These are phyloP conservation scores for Leishmania braziliensis DNA, from an alignment of 208 protist genomes.

Conservation along the genomic window DNA sequence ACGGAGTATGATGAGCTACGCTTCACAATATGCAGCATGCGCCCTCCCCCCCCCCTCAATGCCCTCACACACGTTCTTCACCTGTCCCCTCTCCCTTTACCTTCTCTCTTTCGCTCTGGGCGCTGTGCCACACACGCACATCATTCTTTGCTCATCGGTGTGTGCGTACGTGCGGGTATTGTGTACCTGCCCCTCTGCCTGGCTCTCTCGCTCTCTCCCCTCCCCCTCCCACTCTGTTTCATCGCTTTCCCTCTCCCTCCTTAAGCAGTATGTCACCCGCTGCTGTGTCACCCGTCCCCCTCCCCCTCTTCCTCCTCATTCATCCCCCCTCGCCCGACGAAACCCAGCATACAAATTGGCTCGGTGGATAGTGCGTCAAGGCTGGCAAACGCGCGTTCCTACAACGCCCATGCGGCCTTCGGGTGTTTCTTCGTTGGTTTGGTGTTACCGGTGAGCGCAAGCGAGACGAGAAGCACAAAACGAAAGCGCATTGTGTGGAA, in stretches of 20 bases:
- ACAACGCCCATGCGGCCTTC: too few species aligned
- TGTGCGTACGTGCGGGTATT: constrained; percentile 1
- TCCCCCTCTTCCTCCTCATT: background rate
- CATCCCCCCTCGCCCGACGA: background rate
- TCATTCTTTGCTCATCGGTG: background rate
- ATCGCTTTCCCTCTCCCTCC: too few species aligned
- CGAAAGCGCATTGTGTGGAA: background rate
- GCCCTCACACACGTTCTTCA: background rate
- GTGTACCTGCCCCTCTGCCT: too few species aligned
- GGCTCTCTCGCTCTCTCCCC: too few species aligned
- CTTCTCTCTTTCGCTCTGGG: background rate
- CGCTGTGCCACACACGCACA: background rate
- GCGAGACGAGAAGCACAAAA: too few species aligned
- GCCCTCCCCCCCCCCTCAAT: background rate
- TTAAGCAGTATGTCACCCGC: background rate
- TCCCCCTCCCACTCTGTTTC: too few species aligned
- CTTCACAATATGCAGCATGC: background rate
- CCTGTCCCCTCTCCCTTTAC: background rate
- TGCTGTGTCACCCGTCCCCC: background rate
- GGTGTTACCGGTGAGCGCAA: too few species aligned
- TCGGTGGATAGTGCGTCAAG: too few species aligned
- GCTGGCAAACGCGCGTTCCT: too few species aligned
- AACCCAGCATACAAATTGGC: background rate
- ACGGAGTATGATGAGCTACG: background rate
- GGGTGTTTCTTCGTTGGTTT: too few species aligned